These are phyloP conservation scores for Sporothrix protearum DNA, from an alignment of 2,329 filamentous ascomycete species.

Conservation along the genomic window DNA sequence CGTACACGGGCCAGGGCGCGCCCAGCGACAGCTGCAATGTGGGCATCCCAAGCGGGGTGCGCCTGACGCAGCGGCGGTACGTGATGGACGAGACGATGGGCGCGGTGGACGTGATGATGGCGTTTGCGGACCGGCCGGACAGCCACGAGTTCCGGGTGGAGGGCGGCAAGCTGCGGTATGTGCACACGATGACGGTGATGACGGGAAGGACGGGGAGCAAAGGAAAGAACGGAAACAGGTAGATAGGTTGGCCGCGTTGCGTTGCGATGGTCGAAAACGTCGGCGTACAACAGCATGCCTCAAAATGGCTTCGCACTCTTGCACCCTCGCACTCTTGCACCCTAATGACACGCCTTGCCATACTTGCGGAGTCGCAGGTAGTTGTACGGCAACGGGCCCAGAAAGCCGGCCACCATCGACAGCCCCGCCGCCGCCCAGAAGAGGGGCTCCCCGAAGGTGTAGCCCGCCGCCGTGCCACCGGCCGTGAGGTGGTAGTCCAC, in stretches of 20 bases:
- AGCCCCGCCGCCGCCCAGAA: constrained; percentile 52
- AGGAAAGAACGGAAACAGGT: not conserved
- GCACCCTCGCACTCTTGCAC: too few species aligned
- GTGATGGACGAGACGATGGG: constrained; percentile 34
- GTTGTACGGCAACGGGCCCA: constrained; percentile 53
- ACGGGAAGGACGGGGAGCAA: not conserved
- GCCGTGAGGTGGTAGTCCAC: constrained; percentile 56
- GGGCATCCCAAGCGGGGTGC: constrained; percentile 28
- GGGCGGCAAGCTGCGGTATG: constrained; percentile 35
- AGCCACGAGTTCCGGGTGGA: constrained; percentile 38
- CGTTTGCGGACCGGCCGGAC: constrained; percentile 34
- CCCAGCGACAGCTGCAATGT: constrained; percentile 30
- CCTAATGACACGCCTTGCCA: constrained; percentile 47
- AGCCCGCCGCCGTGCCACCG: constrained; percentile 40
- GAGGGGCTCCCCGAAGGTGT: constrained; percentile 40
- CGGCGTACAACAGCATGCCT: too few species aligned
- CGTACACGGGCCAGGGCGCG: constrained; percentile 32
- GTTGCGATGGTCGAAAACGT: too few species aligned
- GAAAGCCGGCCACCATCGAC: constrained; percentile 44
- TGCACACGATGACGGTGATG: constrained; percentile 37
- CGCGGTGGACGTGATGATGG: constrained; percentile 33
- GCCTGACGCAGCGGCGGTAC: constrained; percentile 31
- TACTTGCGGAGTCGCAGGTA: constrained; percentile 48
- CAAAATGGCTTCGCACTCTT: not conserved
- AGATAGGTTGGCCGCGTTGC: not conserved